These are phyloP conservation scores for Jackrogersella minutella DNA, from an alignment of 495 filamentous ascomycete species.

Conservation along the genomic window DNA sequence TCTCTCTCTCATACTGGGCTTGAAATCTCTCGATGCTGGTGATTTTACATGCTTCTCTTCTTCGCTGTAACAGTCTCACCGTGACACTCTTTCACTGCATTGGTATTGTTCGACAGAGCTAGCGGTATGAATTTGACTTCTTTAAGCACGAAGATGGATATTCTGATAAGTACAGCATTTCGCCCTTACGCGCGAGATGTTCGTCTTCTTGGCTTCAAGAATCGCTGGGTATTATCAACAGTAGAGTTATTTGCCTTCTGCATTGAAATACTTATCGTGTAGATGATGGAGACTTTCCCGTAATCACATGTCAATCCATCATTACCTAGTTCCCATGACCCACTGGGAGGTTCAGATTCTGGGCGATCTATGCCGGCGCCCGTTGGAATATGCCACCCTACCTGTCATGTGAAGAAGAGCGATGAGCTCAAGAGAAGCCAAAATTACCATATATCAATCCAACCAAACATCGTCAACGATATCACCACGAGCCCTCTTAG, in stretches of 20 bases:
- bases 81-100: slow-evolving; percentile 29
- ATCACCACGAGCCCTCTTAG: not conserved
- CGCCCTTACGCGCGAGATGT: not conserved
- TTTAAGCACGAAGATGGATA: slow-evolving; percentile 16
- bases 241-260: not conserved
- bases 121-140: slow-evolving; percentile 11
- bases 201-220: not conserved
- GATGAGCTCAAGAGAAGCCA: too few species aligned
- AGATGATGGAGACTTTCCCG: not conserved
- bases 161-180: slow-evolving; percentile 13
- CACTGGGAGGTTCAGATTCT: too few species aligned
- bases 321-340: not conserved
- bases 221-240: not conserved
- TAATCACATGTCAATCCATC: not conserved
- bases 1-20: slow-evolving; percentile 6
- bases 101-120: slow-evolving; percentile 24
- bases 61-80: slow-evolving; percentile 15
- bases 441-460: too few species aligned
- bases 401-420: too few species aligned
- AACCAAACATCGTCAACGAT: too few species aligned
- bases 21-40: not conserved
- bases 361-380: too few species aligned
- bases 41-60: not conserved
- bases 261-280: not conserved
- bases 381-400: too few species aligned